Conservation (phyloP, 257 asterid species). For the Lycium ferocissimum region DNA sequence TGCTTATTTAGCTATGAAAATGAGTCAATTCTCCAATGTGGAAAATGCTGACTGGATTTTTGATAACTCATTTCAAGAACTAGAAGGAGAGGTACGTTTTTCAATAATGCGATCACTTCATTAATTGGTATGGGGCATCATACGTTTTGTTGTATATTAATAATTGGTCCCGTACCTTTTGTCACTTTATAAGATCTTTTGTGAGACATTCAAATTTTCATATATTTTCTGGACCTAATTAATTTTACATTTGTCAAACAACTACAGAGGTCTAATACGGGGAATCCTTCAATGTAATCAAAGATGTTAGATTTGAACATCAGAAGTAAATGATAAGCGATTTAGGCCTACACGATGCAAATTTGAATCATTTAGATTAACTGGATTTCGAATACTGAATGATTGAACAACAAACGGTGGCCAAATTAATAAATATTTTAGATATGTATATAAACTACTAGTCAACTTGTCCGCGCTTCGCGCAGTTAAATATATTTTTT, state of each 20-base stretch:
- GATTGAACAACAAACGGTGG: too few relatives aligned
- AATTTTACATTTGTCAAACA: neutral
- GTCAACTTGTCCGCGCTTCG: too few relatives aligned
- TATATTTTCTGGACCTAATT: neutral
- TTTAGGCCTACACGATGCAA: too few relatives aligned
- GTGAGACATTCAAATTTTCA: neutral
- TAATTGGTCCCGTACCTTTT: neutral
- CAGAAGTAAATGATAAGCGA: too few relatives aligned
- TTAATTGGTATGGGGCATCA: neutral
- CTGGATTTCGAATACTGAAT: neutral
- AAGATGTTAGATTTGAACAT: too few relatives aligned
- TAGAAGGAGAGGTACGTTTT: conserved; percentile 29
- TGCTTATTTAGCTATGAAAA: conserved; percentile 66
- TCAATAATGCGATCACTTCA: neutral
- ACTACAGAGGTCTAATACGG: too few relatives aligned
- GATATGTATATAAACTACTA: too few relatives aligned
- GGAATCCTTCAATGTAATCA: too few relatives aligned
- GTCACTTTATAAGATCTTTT: neutral
- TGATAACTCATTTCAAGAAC: conserved; percentile 47
- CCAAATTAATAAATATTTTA: neutral
- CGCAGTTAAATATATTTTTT: too few relatives aligned
- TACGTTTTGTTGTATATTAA: neutral
- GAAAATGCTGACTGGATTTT: conserved; percentile 63
- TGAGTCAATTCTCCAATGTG: conserved; percentile 66
- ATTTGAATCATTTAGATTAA: too few relatives aligned